Base-by-base conservation (phyloP, 768 basidiomycete genomes). In the Serendipita sp. region DNA sequence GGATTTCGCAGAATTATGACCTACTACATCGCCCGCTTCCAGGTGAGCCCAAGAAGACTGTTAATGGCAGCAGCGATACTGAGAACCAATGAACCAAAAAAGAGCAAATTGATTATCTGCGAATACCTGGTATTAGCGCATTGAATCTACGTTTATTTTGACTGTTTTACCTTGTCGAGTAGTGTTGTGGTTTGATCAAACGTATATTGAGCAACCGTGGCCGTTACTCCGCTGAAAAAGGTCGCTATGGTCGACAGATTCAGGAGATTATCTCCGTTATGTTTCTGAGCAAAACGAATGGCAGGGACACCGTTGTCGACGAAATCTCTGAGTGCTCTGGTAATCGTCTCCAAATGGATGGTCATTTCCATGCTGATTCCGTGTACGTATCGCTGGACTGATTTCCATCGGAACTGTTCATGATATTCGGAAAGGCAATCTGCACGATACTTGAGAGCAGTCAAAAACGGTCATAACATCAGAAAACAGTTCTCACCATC, bases 11-110 rank as follows among this genome's bases (percentile, higher is more conserved):
- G 62, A 64, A 29, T 52, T 23, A 69, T 66, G 10, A 80, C 85
- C 67, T 73, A 87, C 86, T 88, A 88, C 84, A 87, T 86, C 0
- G 86, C 85, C 69, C 86, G 85, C 70, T 85, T 86, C 86, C 86
- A 88, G 0, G 85, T 86, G 58, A 88, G 72, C 50, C 86, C 86
- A 13, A 88, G 75, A n/a, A 87, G 74, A 71, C 83, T 84, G 72
- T 87, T 88, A 46, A 88, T 86, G 23, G 86, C 85, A 2, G 86
- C 83, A 23, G 80, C 85, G 65, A 87, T 87, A 66, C 83, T 85
- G 74, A 88, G 87, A 3, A 88, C 85, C 64, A 88, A 72, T 5
- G 84, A 86, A 1, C 81, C 78, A 68, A 87, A 87, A 86, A 86
- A 87, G 68, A 87, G 84, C 44, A 75, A 77, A 70, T 87, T 88